These are phyloP conservation scores for Purshia tridentata DNA, from an alignment of 306 rosid genomes.

Conservation along the genomic window DNA sequence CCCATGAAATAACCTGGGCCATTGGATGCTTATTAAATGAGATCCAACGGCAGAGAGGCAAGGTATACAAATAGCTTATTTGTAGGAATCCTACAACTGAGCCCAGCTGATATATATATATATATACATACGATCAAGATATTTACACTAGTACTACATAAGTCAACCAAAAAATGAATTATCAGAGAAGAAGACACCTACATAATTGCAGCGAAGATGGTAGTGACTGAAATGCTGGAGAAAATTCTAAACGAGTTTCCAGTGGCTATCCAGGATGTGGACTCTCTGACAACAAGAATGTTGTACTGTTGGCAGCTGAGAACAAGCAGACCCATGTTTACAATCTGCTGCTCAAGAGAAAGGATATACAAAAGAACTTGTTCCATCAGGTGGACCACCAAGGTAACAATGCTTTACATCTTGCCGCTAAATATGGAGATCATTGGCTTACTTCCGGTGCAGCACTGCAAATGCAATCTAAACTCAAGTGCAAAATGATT, in stretches of 20 bases:
- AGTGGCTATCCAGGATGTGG: conserved; percentile 47
- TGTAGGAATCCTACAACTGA: no score
- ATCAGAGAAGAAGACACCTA: no score
- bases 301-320: conserved; percentile 59
- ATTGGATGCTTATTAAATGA: no score
- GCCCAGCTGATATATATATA: no score
- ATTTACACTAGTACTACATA: no score
- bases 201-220: conserved; percentile 66
- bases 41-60: no score
- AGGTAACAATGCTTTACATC: conserved; percentile 63
- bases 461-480: conserved; percentile 67
- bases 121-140: no score
- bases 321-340: conserved; percentile 55
- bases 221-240: conserved; percentile 52
- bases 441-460: conserved; percentile 56
- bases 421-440: no score
- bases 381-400: conserved; percentile 42
- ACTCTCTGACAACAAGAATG: conserved; percentile 48
- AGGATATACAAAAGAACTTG: conserved; percentile 19
- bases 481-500: no score
- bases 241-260: conserved; percentile 49
- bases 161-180: no score
- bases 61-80: no score
- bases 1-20: no score
- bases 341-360: conserved; percentile 15